These are phyloP conservation scores for Leccinum rimulosum DNA, from an alignment of 768 basidiomycete genomes.

Conservation along the genomic window DNA sequence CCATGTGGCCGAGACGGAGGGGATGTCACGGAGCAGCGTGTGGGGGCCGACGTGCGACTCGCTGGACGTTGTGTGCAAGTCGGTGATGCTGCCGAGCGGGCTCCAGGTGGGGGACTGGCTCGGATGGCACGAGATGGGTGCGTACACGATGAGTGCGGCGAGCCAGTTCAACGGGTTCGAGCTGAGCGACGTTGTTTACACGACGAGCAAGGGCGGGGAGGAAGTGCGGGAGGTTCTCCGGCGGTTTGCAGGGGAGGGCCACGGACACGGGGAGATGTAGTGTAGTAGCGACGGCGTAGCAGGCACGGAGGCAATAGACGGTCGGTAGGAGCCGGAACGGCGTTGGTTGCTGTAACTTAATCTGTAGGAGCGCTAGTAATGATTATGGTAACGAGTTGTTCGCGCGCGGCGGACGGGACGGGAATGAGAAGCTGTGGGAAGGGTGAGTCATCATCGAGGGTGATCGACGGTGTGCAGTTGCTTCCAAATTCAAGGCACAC, in stretches of 20 bases:
- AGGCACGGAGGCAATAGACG: not conserved
- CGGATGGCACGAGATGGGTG: constrained; percentile 97
- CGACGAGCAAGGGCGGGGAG: constrained; percentile 54
- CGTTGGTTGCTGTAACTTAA: constrained; percentile 11
- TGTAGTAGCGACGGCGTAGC: not conserved
- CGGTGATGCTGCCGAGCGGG: constrained; percentile 56
- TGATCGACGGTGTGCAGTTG: constrained; percentile 27
- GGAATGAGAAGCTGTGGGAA: constrained; percentile 7
- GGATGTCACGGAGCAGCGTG: constrained; percentile 60
- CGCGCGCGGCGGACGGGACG: constrained; percentile 17
- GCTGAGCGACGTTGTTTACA: constrained; percentile 76
- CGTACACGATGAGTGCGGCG: constrained; percentile 97
- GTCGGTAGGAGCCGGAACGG: not conserved
- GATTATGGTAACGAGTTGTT: not conserved
- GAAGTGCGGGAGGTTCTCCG: constrained; percentile 54
- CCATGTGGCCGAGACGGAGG: constrained; percentile 36
- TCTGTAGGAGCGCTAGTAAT: constrained; percentile 9
- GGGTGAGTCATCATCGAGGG: constrained; percentile 25
- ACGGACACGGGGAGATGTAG: constrained; percentile 32
- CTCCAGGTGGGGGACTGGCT: constrained; percentile 96
- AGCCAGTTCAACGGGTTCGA: constrained; percentile 95
- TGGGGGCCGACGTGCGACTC: constrained; percentile 99
- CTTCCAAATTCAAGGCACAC: constrained; percentile 28
- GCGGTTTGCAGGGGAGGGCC: constrained; percentile 44
- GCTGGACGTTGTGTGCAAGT: constrained; percentile 85